Evolutionary conservation across 768 basidiomycete species (phyloP).

Genomic region (Leccinum subtestaceum): DNA sequence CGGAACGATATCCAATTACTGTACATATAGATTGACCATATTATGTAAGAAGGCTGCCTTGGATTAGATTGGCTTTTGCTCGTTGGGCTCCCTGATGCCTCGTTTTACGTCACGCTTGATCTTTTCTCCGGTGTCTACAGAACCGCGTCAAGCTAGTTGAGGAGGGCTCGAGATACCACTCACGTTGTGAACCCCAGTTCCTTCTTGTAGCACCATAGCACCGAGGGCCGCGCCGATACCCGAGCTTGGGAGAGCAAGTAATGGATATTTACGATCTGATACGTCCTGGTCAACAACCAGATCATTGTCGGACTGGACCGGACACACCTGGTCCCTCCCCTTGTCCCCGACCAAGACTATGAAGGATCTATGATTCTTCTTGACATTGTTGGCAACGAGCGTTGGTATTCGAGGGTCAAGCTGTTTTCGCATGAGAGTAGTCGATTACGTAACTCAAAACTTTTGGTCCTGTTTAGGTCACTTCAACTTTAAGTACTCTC

Average conservation of each 20-base stretch:
- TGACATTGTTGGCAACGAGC: conserved; percentile 91
- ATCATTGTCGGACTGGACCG: background rate
- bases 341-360: conserved; percentile 95
- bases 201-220: conserved; percentile 99
- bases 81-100: conserved; percentile 89
- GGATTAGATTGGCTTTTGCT: conserved; percentile 70
- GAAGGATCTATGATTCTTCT: conserved; percentile 90
- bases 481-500: too few relatives aligned
- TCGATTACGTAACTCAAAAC: background rate
- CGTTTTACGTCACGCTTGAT: conserved; percentile 96
- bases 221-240: conserved; percentile 84
- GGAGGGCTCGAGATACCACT: conserved; percentile 23
- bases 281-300: background rate
- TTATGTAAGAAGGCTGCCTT: too few relatives aligned
- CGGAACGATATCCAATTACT: conserved; percentile 15
- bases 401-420: conserved; percentile 91
- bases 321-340: conserved; percentile 82
- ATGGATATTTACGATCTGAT: conserved; percentile 89
- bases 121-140: conserved; percentile 82
- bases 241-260: conserved; percentile 90
- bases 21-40: too few relatives aligned
- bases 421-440: conserved; percentile 67
- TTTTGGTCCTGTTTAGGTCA: background rate
- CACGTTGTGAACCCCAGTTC: conserved; percentile 94
- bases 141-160: background rate